Percentiles rank a stretch among this genome's conserved stretches.
Conservation (phyloP, 176 grass and related monocot genomes). For the Luzula sylvatica region DNA sequence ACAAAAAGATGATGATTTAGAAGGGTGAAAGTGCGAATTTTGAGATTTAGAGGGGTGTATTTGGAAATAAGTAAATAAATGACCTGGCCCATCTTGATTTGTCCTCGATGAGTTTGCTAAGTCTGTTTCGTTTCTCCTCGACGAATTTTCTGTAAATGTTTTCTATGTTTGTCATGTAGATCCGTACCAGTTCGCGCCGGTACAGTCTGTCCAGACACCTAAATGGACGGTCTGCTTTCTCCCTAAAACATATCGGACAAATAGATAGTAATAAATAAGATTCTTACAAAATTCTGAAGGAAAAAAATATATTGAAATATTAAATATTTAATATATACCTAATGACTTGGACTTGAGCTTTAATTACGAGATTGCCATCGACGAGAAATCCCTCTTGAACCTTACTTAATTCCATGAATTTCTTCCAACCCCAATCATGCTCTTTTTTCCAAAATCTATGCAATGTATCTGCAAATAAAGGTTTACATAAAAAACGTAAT, state of each 20-base stretch:
- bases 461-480: constrained; percentile 77
- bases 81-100: constrained; percentile 84
- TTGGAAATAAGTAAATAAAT: constrained; percentile 6
- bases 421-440: constrained; percentile 99
- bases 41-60: neutral
- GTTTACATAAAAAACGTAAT: neutral
- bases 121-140: constrained; percentile 73
- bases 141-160: constrained; percentile 78
- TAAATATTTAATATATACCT: constrained; percentile 44
- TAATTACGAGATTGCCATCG: constrained; percentile 83
- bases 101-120: constrained; percentile 81
- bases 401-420: constrained; percentile 98
- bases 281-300: constrained; percentile 2
- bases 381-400: constrained; percentile 89
- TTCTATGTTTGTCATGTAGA: constrained; percentile 90
- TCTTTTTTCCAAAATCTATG: constrained; percentile 99
- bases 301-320: neutral
- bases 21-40: neutral
- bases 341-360: constrained; percentile 99
- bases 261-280: constrained; percentile 5
- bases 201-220: constrained; percentile 79
- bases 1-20: constrained; percentile 15
- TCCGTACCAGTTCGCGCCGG: constrained; percentile 81
- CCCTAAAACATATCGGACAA: constrained; percentile 45
- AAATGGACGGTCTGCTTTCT: constrained; percentile 85